Conservation (phyloP, 768 basidiomycete species). For the Daedalea quercina region DNA sequence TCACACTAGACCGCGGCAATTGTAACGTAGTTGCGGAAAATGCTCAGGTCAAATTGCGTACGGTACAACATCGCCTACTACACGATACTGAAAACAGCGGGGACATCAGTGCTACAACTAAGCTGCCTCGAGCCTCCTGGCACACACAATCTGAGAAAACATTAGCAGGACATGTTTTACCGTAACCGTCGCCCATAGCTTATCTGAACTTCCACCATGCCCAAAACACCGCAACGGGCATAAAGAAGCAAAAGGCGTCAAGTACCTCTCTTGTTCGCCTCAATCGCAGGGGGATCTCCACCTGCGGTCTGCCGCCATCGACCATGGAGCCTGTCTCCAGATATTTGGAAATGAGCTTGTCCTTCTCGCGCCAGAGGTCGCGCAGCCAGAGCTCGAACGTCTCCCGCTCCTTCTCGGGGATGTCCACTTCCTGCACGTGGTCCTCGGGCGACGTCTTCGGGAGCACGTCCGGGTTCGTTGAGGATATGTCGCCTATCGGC, state of each 20-base stretch:
- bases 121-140: neutral
- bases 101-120: neutral
- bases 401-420: constrained; percentile 26
- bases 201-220: constrained; percentile 17
- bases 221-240: constrained; percentile 34
- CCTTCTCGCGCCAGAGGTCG: constrained; percentile 80
- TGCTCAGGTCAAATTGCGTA: neutral
- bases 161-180: neutral
- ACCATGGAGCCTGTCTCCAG: constrained; percentile 44
- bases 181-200: neutral
- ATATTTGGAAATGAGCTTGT: constrained; percentile 66
- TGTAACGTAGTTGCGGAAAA: neutral
- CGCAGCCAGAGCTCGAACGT: constrained; percentile 82
- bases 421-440: constrained; percentile 18
- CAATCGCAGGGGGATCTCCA: constrained; percentile 57
- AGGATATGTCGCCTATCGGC: constrained; percentile 59
- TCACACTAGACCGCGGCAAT: neutral
- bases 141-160: neutral
- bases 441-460: constrained; percentile 19
- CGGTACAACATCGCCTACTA: neutral
- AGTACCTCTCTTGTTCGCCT: constrained; percentile 47
- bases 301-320: constrained; percentile 17
- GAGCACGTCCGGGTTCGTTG: constrained; percentile 26
- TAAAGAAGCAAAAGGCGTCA: constrained; percentile 66
- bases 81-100: neutral